Conservation (phyloP, 106 monocot genomes). For the Amphibolis antarctica region DNA sequence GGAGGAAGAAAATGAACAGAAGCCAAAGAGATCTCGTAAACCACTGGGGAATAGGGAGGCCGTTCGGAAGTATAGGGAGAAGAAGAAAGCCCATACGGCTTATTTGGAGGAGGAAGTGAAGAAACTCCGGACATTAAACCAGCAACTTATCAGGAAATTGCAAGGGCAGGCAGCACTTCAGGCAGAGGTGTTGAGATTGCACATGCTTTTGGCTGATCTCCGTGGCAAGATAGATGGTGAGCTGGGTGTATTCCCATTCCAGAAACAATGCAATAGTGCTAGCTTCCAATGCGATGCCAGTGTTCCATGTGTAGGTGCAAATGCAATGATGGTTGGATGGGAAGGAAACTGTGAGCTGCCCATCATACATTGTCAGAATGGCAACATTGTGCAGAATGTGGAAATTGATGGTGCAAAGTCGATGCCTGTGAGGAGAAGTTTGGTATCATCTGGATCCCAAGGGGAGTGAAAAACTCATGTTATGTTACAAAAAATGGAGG, state of each 20-base stretch:
- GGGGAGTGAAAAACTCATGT: neutral
- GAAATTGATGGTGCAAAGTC: constrained; percentile 16
- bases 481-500: no score
- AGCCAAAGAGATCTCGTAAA: constrained; percentile 27
- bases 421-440: neutral
- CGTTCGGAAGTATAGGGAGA: constrained; percentile 81
- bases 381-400: constrained; percentile 9
- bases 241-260: constrained; percentile 44
- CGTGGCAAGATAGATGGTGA: constrained; percentile 57
- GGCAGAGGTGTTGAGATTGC: constrained; percentile 59
- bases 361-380: constrained; percentile 23
- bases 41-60: constrained; percentile 72
- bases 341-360: constrained; percentile 29
- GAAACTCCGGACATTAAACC: constrained; percentile 41
- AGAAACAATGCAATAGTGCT: constrained; percentile 34
- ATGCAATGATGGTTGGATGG: constrained; percentile 18
- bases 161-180: constrained; percentile 58
- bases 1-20: constrained; percentile 6
- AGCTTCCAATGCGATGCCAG: constrained; percentile 20
- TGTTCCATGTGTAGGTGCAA: constrained; percentile 11
- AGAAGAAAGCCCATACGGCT: constrained; percentile 80
- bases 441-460: neutral
- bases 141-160: constrained; percentile 58
- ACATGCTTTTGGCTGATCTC: constrained; percentile 43
- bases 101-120: constrained; percentile 74